Base-by-base conservation (phyloP, 1,284 basidiomycete genomes). In the Leccinum angustisporum region DNA sequence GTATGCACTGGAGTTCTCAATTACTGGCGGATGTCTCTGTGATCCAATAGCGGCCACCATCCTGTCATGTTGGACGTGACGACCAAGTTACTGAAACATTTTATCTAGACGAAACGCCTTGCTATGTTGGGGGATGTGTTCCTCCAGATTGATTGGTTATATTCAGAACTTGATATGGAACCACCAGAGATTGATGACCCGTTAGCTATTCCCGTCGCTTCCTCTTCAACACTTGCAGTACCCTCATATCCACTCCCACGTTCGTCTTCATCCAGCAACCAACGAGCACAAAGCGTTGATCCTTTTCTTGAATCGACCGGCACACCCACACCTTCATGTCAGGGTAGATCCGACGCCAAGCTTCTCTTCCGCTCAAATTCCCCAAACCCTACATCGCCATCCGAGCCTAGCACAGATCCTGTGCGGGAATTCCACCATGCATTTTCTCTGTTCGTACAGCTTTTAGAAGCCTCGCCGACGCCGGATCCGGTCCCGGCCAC, bases 91-190 rank as follows among this genome's bases (percentile, higher is more conserved):
- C 61, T 65, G 43, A 63, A 61, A 30, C 5, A 0, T 50, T 57
- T 59, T 46, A 51, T 54, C 7, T 66, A 92, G 91, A 76, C 80
- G 40, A 90, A 88, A 71, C 86, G 92, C 38, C 78, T 90, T 33
- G 77, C 81, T 51, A 81, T 87, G 58, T 78, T 94, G n/a, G 84
- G 85, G 2, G 75, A 78, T 8, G 80, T 82, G 33, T 84, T 93
- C 63, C 73, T 86, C 16, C 87, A 92, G 61, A 87, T 94, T 38
- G 88, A 92, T 69, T 91, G 87, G 83, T 76, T 94, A n/a, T 83
- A 92, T 68, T 81, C 83, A 21, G 91, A 94, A 72, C 82, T 95
- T 4, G 92, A 90, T 18, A 84, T 93, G 53, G 61, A 79, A 18
- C 81, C 85, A 21, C 86, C 86, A 7, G 74, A 80, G 8, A 66